A percentile compares a stretch with the other conserved stretches of the same genome.
These are phyloP conservation scores for Cenchrus americanus DNA, from an alignment of 176 grass and related monocot genomes.

Conservation along the genomic window DNA sequence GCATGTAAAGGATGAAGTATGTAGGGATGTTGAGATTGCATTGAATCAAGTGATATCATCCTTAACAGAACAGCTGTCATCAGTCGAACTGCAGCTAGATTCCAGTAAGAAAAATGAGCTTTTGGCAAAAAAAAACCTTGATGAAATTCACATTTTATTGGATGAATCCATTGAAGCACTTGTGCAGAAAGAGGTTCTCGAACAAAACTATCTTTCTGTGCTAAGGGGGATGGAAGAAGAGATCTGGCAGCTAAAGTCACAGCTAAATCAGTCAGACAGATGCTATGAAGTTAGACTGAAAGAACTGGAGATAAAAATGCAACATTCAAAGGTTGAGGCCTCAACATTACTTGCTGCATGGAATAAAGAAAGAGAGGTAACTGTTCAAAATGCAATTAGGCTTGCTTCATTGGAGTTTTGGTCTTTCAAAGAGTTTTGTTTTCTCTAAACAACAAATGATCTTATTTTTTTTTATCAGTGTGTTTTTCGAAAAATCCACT, in stretches of 20 bases:
- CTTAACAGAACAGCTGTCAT: conserved; percentile 64
- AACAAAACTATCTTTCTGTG: neutral
- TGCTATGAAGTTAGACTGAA: conserved; percentile 45
- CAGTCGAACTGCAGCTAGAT: conserved; percentile 50
- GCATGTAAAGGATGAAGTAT: conserved; percentile 78
- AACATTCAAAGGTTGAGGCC: conserved; percentile 22
- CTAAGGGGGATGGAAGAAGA: neutral
- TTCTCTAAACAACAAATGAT: neutral
- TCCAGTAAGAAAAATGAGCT: conserved; percentile 53
- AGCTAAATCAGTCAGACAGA: conserved; percentile 8
- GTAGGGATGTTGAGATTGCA: conserved; percentile 72
- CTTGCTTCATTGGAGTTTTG: conserved; percentile 10
- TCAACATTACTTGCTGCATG: conserved; percentile 51
- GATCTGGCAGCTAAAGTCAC: neutral
- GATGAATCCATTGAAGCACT: conserved; percentile 60
- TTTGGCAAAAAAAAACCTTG: conserved; percentile 48
- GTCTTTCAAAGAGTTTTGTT: neutral
- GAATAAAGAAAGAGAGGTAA: conserved; percentile 76
- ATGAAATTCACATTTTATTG: conserved; percentile 51
- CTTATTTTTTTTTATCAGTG: neutral
- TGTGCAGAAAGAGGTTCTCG: conserved; percentile 66
- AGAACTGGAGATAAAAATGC: conserved; percentile 61
- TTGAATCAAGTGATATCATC: conserved; percentile 78
- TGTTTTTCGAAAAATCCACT: neutral
- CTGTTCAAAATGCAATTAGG: conserved; percentile 11